phyloP scores from a whole-genome alignment of 176 grass and related monocot genomes.

The Oryza glumipatula region DNA sequence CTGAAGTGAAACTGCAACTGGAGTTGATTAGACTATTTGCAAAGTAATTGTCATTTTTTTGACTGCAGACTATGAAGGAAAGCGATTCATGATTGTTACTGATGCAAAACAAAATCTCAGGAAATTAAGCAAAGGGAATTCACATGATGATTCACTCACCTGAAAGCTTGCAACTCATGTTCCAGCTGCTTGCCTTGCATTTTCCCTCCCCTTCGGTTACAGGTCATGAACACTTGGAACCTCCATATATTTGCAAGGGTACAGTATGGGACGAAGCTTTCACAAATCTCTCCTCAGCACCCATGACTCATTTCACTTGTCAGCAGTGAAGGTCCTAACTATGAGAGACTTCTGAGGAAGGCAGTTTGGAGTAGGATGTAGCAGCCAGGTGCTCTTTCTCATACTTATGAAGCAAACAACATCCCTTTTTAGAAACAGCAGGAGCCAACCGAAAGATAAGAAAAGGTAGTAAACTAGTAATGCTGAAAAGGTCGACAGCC shows the following conservation, averaged over 20 bases:
- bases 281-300: conserved; percentile 38
- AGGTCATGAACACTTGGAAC: conserved; percentile 29
- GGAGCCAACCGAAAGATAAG: conserved; percentile 50
- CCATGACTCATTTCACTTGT: conserved; percentile 52
- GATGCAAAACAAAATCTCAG: not conserved
- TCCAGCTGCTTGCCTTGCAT: conserved; percentile 46
- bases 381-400: conserved; percentile 12
- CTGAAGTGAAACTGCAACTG: conserved; percentile 12
- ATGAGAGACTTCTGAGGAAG: not conserved
- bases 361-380: conserved; percentile 28
- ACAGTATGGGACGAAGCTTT: conserved; percentile 25
- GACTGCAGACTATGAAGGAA: conserved; percentile 20
- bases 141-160: conserved; percentile 38
- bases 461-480: conserved; percentile 32
- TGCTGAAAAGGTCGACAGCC: conserved; percentile 52
- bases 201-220: conserved; percentile 40
- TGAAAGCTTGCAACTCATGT: conserved; percentile 38
- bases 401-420: conserved; percentile 36
- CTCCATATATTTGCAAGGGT: conserved; percentile 31
- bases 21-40: conserved; percentile 1
- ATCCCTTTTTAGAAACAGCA: conserved; percentile 54
- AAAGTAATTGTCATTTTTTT: conserved; percentile 31
- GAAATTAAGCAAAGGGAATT: conserved; percentile 30
- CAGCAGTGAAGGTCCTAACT: conserved; percentile 17
- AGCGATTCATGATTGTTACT: not conserved